Evolutionary conservation across 2,329 filamentous ascomycete species (phyloP).

Genomic region (Mycogone perniciosa): DNA sequence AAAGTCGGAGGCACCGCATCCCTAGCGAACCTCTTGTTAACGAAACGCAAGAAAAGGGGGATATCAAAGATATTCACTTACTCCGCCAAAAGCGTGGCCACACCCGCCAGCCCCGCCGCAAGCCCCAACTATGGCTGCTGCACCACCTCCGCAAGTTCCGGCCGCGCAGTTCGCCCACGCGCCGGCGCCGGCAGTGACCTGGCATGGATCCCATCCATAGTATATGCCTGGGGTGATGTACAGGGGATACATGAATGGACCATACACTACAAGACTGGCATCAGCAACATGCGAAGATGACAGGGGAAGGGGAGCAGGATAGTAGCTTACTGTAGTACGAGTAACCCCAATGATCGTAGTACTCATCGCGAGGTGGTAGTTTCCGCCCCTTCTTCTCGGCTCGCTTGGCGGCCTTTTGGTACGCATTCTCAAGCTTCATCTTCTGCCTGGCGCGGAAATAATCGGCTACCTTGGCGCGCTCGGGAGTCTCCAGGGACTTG

Average conservation of each 20-base stretch:
- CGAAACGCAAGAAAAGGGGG: neutral
- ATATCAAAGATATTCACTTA: neutral
- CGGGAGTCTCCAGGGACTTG: slow-evolving; percentile 12
- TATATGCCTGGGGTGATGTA: slow-evolving; percentile 42
- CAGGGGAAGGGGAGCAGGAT: neutral
- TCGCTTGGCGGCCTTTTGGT: slow-evolving; percentile 46
- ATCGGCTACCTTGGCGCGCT: neutral
- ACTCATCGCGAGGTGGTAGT: slow-evolving; percentile 41
- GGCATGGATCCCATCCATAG: slow-evolving; percentile 37
- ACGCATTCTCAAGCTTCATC: slow-evolving; percentile 45
- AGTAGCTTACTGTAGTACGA: slow-evolving; percentile 33
- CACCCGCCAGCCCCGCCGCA: slow-evolving; percentile 19
- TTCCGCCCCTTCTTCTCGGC: slow-evolving; percentile 44
- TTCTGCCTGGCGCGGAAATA: slow-evolving; percentile 17
- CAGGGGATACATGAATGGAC: slow-evolving; percentile 38
- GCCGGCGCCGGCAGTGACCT: slow-evolving; percentile 27
- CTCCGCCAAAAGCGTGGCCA: slow-evolving; percentile 1
- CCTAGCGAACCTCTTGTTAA: neutral
- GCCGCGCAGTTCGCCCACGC: slow-evolving; percentile 33
- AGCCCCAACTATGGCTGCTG: slow-evolving; percentile 35
- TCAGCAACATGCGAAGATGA: neutral
- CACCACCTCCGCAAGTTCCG: slow-evolving; percentile 43
- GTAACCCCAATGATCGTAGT: slow-evolving; percentile 50
- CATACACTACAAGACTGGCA: slow-evolving; percentile 31
- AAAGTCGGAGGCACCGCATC: too few species aligned